Evolutionary conservation across 73 alveolate species (phyloP).

Genomic region (Tetrahymena malaccensis): DNA sequence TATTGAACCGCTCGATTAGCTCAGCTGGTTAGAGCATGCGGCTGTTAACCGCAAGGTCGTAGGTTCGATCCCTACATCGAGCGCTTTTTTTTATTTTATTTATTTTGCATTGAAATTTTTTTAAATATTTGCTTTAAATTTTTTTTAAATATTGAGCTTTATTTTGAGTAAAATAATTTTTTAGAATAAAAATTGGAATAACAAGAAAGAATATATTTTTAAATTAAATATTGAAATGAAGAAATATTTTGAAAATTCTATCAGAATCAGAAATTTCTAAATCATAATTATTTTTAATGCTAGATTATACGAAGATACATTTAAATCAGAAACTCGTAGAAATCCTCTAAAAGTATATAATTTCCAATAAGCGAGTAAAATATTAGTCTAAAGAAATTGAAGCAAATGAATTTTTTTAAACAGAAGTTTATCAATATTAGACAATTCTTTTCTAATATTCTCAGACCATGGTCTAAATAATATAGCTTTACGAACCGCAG

Average conservation of each 20-base stretch:
- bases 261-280: background rate
- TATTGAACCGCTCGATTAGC: background rate
- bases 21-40: constrained; percentile 3
- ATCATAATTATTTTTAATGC: background rate
- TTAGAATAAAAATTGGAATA: background rate
- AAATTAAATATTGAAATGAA: background rate
- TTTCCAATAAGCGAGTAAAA: background rate
- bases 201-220: background rate
- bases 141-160: too few relatives aligned
- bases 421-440: background rate
- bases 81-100: background rate
- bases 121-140: too few relatives aligned
- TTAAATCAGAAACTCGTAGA: background rate
- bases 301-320: background rate
- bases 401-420: background rate
- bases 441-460: background rate
- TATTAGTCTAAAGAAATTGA: background rate
- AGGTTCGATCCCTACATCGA: constrained; percentile 2
- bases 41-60: constrained; percentile 3
- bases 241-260: background rate
- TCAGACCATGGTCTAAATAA: background rate
- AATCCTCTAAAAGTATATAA: background rate
- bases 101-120: too few relatives aligned
- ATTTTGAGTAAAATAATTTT: too few relatives aligned
- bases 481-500: background rate